These are phyloP conservation scores for Solanum medicagineum DNA, from an alignment of 257 asterid species.

Conservation along the genomic window DNA sequence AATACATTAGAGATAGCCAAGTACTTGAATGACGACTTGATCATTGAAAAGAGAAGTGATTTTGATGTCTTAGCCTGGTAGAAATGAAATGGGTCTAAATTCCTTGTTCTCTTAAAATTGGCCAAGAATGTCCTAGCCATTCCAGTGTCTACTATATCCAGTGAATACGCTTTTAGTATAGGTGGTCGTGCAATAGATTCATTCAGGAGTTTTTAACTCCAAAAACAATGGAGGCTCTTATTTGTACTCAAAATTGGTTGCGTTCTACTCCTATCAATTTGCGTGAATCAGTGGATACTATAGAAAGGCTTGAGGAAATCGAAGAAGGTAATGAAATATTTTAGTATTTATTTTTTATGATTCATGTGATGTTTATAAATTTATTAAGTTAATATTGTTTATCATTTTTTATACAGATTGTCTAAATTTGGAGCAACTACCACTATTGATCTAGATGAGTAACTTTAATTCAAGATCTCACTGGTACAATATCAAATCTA, in stretches of 20 bases:
- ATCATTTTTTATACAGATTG: too few species aligned
- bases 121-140: neutral
- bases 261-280: neutral
- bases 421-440: too few species aligned
- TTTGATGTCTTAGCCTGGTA: neutral
- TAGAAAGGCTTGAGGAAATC: neutral
- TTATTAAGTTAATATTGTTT: too few species aligned
- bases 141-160: neutral
- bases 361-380: too few species aligned
- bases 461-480: too few species aligned
- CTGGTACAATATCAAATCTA: too few species aligned
- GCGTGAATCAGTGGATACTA: neutral
- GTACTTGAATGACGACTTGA: too few species aligned
- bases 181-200: neutral
- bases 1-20: too few species aligned
- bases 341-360: too few species aligned
- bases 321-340: neutral
- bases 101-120: too few species aligned
- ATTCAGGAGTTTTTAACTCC: neutral
- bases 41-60: neutral
- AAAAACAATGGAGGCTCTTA: neutral
- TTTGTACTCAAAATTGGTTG: neutral
- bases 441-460: too few species aligned
- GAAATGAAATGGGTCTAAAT: too few species aligned
- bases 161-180: neutral